These are phyloP conservation scores for Colletotrichum plurivorum DNA, from an alignment of 2,329 filamentous ascomycete species.

Conservation along the genomic window DNA sequence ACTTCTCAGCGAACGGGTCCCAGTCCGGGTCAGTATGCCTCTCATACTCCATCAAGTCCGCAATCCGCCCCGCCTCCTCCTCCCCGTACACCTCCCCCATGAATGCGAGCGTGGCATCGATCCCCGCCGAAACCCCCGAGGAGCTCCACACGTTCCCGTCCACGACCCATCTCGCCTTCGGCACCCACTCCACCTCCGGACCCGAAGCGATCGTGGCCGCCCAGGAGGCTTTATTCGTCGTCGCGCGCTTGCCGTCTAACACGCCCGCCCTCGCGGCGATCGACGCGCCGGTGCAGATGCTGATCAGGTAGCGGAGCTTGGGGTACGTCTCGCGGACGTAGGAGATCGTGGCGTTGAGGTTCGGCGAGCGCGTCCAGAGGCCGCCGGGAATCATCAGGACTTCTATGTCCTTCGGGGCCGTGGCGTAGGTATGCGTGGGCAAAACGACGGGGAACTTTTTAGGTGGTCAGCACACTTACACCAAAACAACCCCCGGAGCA, in stretches of 20 bases:
- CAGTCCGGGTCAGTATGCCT: conserved; percentile 62
- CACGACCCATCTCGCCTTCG: conserved; percentile 68
- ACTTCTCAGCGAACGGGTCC: conserved; percentile 61
- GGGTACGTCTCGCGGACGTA: conserved; percentile 57
- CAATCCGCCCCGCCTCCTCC: conserved; percentile 61
- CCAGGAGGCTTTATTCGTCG: conserved; percentile 70
- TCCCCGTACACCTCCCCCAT: conserved; percentile 68
- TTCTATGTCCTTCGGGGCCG: conserved; percentile 60
- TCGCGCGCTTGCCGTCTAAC: conserved; percentile 67
- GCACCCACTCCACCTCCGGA: conserved; percentile 64
- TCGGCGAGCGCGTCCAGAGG: conserved; percentile 43
- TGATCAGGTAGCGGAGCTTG: conserved; percentile 63
- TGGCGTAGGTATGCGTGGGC: conserved; percentile 58
- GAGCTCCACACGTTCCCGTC: conserved; percentile 73
- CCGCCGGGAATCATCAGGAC: conserved; percentile 71
- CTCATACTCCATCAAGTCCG: conserved; percentile 70
- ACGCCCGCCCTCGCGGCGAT: conserved; percentile 66
- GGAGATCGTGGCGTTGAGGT: conserved; percentile 41
- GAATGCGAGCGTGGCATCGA: conserved; percentile 73
- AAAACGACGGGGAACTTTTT: conserved; percentile 37
- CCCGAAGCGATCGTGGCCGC: conserved; percentile 54
- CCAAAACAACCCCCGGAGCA: background rate
- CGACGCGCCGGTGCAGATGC: conserved; percentile 70
- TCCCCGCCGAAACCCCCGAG: conserved; percentile 72
- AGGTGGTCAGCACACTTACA: background rate